Percentiles rank a stretch among this genome's conserved stretches.
These are phyloP conservation scores for Globisporangium recalcitrans DNA, from an alignment of 352 stramenopile genomes.

Conservation along the genomic window DNA sequence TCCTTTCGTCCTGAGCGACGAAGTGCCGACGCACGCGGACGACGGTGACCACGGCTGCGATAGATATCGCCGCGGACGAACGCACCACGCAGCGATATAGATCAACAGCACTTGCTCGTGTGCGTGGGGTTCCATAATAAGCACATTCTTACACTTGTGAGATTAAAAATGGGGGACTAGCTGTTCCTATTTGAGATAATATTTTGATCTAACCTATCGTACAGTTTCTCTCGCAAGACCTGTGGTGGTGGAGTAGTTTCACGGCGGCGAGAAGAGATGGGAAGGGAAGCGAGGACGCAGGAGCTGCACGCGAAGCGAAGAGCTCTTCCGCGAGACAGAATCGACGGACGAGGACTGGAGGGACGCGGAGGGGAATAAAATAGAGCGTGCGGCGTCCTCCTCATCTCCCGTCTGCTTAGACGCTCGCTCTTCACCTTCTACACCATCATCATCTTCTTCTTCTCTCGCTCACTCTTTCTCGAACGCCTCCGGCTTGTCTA, in stretches of 20 bases:
- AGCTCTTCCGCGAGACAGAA: background rate
- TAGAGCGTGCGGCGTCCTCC: background rate
- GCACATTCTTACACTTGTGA: slow-evolving; percentile 9
- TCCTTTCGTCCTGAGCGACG: slow-evolving; percentile 4
- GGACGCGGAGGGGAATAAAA: slow-evolving; percentile 6
- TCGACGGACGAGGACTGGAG: background rate
- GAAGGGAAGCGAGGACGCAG: background rate
- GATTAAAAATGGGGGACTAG: slow-evolving; percentile 10
- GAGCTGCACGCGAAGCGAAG: background rate
- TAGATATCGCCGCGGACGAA: no score
- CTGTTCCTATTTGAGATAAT: slow-evolving; percentile 17
- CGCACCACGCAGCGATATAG: no score
- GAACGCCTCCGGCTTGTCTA: background rate
- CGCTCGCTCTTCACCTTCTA: no score
- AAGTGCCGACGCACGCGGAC: background rate
- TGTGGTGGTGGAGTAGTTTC: slow-evolving; percentile 21
- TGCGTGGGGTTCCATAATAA: background rate
- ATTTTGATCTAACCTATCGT: slow-evolving; percentile 51
- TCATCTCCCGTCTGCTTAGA: background rate
- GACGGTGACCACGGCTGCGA: no score
- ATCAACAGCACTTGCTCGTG: no score
- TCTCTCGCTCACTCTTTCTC: background rate
- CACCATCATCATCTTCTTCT: background rate
- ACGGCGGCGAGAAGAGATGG: background rate
- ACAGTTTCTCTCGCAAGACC: slow-evolving; percentile 38